Percentiles rank a stretch among this genome's conserved stretches.
phyloP scores from a whole-genome alignment of 2,329 filamentous ascomycete genomes.

The Fusarium praegraminearum region DNA sequence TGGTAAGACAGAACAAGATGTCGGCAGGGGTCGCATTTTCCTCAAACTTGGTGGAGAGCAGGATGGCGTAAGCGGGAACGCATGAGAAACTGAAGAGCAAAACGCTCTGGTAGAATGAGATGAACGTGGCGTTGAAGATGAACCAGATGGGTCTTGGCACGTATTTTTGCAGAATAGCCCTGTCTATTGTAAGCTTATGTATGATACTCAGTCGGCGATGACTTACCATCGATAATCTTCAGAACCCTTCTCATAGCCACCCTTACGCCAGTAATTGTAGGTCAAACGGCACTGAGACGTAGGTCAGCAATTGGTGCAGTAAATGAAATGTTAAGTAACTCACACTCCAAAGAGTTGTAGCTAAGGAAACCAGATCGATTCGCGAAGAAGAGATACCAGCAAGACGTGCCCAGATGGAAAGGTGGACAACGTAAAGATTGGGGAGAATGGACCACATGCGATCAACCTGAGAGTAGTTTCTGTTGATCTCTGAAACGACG shows the following conservation, averaged over 20 bases:
- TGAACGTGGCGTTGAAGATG: constrained; percentile 90
- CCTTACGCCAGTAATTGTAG: constrained; percentile 96
- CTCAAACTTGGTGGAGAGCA: constrained; percentile 77
- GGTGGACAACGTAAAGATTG: constrained; percentile 87
- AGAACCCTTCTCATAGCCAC: constrained; percentile 87
- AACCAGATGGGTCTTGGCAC: constrained; percentile 77
- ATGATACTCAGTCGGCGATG: not conserved
- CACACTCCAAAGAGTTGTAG: constrained; percentile 84
- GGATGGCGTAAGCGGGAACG: constrained; percentile 82
- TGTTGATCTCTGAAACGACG: constrained; percentile 83
- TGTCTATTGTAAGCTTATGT: constrained; percentile 47
- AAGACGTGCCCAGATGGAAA: constrained; percentile 82
- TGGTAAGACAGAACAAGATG: constrained; percentile 59
- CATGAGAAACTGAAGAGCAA: constrained; percentile 83
- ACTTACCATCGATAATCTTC: constrained; percentile 91
- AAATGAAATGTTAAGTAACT: constrained; percentile 48
- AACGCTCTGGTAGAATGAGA: constrained; percentile 84
- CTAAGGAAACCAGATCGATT: constrained; percentile 77
- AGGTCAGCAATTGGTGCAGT: constrained; percentile 6
- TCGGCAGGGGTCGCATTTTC: constrained; percentile 60
- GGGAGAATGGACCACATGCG: constrained; percentile 92
- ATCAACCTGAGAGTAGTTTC: constrained; percentile 97
- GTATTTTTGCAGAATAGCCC: constrained; percentile 77
- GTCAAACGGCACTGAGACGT: constrained; percentile 79
- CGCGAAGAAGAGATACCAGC: constrained; percentile 76